A percentile compares a stretch with the other conserved stretches of the same genome.
Conservation (phyloP, 2,329 filamentous ascomycete species). For the Harringtonia aguacate region DNA sequence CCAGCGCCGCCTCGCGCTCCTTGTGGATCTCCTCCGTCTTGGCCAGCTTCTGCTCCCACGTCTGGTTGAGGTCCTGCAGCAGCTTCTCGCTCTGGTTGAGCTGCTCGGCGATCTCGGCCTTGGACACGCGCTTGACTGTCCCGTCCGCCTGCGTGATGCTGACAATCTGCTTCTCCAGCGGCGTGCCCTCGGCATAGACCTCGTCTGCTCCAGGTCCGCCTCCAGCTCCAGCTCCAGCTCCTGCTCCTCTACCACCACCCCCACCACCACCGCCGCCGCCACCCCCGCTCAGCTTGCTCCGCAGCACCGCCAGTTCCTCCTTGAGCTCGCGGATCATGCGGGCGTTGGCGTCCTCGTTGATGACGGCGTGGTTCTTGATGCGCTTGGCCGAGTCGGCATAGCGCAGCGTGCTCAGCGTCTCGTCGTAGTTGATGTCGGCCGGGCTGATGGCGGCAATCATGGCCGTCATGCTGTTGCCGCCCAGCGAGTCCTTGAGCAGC, state of each 20-base stretch:
- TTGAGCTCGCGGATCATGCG: conserved; percentile 98
- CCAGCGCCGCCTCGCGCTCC: conserved; percentile 85
- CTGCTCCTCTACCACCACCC: conserved; percentile 30
- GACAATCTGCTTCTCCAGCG: conserved; percentile 90
- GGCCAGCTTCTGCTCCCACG: conserved; percentile 91
- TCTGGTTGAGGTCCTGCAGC: conserved; percentile 91
- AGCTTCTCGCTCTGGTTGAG: conserved; percentile 94
- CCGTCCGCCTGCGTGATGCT: conserved; percentile 84
- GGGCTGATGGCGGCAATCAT: conserved; percentile 99
- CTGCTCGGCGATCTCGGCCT: conserved; percentile 96
- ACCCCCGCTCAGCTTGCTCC: conserved; percentile 64
- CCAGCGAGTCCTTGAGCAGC: conserved; percentile 91
- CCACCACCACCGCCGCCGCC: conserved; percentile 32
- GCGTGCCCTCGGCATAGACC: conserved; percentile 84
- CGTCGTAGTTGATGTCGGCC: conserved; percentile 97
- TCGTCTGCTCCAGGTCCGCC: conserved; percentile 54
- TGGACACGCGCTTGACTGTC: conserved; percentile 86
- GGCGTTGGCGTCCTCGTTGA: conserved; percentile 98
- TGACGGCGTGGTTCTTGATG: conserved; percentile 99
- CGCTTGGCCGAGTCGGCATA: conserved; percentile 97
- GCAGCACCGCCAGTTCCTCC: conserved; percentile 77
- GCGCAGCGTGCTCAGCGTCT: conserved; percentile 87
- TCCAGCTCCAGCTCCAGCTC: conserved; percentile 29
- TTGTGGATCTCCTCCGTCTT: conserved; percentile 98
- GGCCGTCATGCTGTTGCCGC: conserved; percentile 97